Percentiles rank a stretch among this genome's conserved stretches.
These are phyloP conservation scores for Suillus clintonianus DNA, from an alignment of 768 basidiomycete species.

Conservation along the genomic window DNA sequence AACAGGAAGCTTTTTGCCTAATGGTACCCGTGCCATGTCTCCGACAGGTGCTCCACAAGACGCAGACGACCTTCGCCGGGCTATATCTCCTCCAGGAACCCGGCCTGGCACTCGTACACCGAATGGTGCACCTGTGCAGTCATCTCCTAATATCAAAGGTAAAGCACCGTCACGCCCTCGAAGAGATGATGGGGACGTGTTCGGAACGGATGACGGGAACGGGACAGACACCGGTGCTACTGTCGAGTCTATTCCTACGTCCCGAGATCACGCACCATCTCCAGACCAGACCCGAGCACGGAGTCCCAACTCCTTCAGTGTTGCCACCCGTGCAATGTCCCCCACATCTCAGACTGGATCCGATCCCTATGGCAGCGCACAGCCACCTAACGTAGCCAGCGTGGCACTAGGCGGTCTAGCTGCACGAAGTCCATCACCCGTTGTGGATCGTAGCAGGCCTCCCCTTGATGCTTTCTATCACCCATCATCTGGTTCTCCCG, in stretches of 20 bases:
- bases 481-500: slow-evolving; percentile 44
- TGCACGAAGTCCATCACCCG: slow-evolving; percentile 59
- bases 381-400: slow-evolving; percentile 49
- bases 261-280: slow-evolving; percentile 52
- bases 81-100: slow-evolving; percentile 60
- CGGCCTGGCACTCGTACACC: slow-evolving; percentile 43
- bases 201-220: slow-evolving; percentile 51
- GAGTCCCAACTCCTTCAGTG: slow-evolving; percentile 53
- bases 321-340: slow-evolving; percentile 57
- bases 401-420: slow-evolving; percentile 46
- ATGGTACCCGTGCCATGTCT: slow-evolving; percentile 62
- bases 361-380: slow-evolving; percentile 22
- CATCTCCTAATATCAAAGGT: slow-evolving; percentile 38
- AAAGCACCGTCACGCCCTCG: slow-evolving; percentile 53
- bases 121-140: slow-evolving; percentile 21
- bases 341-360: slow-evolving; percentile 42
- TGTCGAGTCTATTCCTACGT: slow-evolving; percentile 41
- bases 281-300: slow-evolving; percentile 62
- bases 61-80: slow-evolving; percentile 60
- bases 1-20: slow-evolving; percentile 31
- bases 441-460: slow-evolving; percentile 53
- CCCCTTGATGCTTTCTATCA: slow-evolving; percentile 66
- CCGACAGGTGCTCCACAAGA: slow-evolving; percentile 52
- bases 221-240: slow-evolving; percentile 48
- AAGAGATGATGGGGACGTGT: slow-evolving; percentile 41